phyloP scores from a whole-genome alignment of 371 early-diverging fungal genomes.

The Mucor saturninus region DNA sequence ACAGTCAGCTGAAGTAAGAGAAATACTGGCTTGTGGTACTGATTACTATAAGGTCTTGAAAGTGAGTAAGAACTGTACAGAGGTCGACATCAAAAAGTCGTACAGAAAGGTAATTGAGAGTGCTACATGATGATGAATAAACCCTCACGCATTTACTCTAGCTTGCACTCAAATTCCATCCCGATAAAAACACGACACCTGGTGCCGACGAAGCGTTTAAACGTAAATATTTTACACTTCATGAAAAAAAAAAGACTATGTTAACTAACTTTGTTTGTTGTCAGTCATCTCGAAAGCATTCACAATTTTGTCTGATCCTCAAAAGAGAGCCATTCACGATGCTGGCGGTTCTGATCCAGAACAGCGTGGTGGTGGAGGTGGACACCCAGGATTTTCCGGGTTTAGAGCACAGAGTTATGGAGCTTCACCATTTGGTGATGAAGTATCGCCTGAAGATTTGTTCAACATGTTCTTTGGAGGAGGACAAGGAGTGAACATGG shows the following conservation, averaged over 20 bases:
- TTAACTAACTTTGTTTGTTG: neutral
- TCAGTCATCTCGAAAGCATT: slow-evolving; percentile 90
- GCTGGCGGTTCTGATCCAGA: slow-evolving; percentile 81
- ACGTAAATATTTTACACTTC: slow-evolving; percentile 70
- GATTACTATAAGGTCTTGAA: slow-evolving; percentile 93
- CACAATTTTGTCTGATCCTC: slow-evolving; percentile 85
- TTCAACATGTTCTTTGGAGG: slow-evolving; percentile 97
- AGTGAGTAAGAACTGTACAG: slow-evolving; percentile 79
- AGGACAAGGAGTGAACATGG: slow-evolving; percentile 29
- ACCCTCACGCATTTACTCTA: slow-evolving; percentile 25
- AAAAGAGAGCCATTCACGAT: slow-evolving; percentile 89
- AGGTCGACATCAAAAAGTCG: slow-evolving; percentile 93
- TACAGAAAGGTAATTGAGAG: slow-evolving; percentile 81
- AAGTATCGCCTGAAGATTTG: slow-evolving; percentile 92
- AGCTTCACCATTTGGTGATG: slow-evolving; percentile 65
- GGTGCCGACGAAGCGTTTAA: slow-evolving; percentile 98
- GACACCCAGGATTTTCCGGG: slow-evolving; percentile 23
- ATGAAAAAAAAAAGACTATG: neutral
- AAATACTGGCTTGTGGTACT: slow-evolving; percentile 71
- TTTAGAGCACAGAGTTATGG: slow-evolving; percentile 26
- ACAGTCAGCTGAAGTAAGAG: slow-evolving; percentile 80
- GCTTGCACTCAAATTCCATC: slow-evolving; percentile 96
- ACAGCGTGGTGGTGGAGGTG: slow-evolving; percentile 34
- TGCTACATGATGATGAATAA: neutral
- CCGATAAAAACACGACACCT: slow-evolving; percentile 96